Conservation (phyloP, 768 basidiomycete species). For the Trametes villosa region DNA sequence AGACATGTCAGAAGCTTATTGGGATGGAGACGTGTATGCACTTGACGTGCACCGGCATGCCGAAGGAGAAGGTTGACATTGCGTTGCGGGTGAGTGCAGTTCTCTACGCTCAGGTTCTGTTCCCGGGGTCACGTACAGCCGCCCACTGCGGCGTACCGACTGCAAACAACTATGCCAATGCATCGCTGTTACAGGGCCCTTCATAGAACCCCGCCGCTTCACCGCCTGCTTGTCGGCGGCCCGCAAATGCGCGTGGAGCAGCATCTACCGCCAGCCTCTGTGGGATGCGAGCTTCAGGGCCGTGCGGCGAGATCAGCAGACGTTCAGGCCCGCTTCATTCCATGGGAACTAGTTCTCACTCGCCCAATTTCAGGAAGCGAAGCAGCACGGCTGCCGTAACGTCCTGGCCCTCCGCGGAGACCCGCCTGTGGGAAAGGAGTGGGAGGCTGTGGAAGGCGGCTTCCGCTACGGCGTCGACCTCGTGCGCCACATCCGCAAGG, state of each 20-base stretch:
- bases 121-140: not conserved
- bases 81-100: slow-evolving; percentile 71
- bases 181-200: not conserved
- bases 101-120: not conserved
- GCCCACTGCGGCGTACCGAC: too few relatives aligned
- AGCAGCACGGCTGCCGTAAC: slow-evolving; percentile 86
- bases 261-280: too few relatives aligned
- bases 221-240: too few relatives aligned
- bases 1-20: slow-evolving; percentile 90
- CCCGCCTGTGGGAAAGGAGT: slow-evolving; percentile 86
- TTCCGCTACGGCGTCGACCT: slow-evolving; percentile 93
- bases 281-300: slow-evolving; percentile 22
- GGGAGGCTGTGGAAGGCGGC: slow-evolving; percentile 91
- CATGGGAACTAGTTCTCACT: slow-evolving; percentile 11
- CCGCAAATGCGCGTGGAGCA: too few relatives aligned
- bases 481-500: slow-evolving; percentile 80
- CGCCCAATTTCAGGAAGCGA: slow-evolving; percentile 69
- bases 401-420: slow-evolving; percentile 94
- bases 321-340: not conserved
- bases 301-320: not conserved
- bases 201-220: too few relatives aligned
- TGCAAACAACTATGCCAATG: too few relatives aligned
- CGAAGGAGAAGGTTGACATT: slow-evolving; percentile 91
- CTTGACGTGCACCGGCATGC: slow-evolving; percentile 98
- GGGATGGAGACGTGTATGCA: slow-evolving; percentile 99